phyloP scores from a whole-genome alignment of 305 asterid species.

The Fraxinus xanthoxyloides region DNA sequence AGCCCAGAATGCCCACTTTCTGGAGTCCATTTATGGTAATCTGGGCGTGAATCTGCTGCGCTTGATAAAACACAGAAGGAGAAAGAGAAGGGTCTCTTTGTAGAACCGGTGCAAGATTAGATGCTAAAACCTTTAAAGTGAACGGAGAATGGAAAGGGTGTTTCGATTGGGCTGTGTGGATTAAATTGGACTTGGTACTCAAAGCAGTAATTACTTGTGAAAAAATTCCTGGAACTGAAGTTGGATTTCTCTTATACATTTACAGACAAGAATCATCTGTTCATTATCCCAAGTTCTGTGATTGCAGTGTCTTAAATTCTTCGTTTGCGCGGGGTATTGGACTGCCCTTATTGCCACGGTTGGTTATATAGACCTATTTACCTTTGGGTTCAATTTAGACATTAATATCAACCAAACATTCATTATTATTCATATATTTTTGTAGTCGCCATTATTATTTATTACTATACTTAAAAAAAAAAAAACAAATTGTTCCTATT shows the following conservation, averaged over 20 bases:
- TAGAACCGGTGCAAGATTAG: slow-evolving; percentile 58
- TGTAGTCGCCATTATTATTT: too few species aligned
- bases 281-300: slow-evolving; percentile 5
- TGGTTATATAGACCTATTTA: background rate
- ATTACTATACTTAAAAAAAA: background rate
- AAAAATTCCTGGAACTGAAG: background rate
- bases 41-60: slow-evolving; percentile 73
- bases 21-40: slow-evolving; percentile 61
- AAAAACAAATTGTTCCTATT: background rate
- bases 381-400: too few species aligned
- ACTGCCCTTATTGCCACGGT: background rate
- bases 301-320: background rate
- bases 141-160: slow-evolving; percentile 23
- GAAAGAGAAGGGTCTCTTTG: slow-evolving; percentile 24
- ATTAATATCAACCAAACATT: too few species aligned
- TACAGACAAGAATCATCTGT: slow-evolving; percentile 9
- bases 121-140: slow-evolving; percentile 55
- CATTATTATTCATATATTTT: too few species aligned
- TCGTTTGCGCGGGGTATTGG: background rate
- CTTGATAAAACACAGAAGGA: slow-evolving; percentile 32
- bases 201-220: slow-evolving; percentile 10
- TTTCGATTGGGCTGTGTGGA: slow-evolving; percentile 21
- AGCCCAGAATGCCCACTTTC: slow-evolving; percentile 59
- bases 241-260: slow-evolving; percentile 29
- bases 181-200: slow-evolving; percentile 8